Base-by-base conservation (phyloP, 2,329 filamentous ascomycete genomes). In the Fusarium hostae region DNA sequence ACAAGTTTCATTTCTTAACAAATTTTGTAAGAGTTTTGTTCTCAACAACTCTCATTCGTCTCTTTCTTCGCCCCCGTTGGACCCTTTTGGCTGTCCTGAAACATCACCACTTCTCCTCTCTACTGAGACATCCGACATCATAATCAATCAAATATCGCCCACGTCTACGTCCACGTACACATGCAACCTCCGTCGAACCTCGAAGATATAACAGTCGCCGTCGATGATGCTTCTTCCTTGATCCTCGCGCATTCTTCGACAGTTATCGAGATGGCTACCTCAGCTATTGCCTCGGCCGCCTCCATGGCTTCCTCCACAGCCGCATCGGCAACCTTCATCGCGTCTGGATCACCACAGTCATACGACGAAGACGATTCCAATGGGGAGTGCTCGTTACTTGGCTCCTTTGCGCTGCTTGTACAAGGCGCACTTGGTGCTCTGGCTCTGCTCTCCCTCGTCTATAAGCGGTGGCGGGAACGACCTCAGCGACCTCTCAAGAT, bases 401-500 rank as follows among this genome's bases (percentile, higher is more conserved):
- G 96, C 2, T 89, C 95, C 7, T 99, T 98, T 79, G 95, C 96
- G 16, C 87, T 99, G 60, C 78, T 99, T 37, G 92, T 99, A 9
- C 96, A 99, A 84, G 92, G 89, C 45, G 93, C 94, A 2, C 89
- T 99, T 22, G 96, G 96, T 22, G 89, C 87, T 22, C 84, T 98
- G 61, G 96, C 96, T 12, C 84, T 98, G 57, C 85, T 95, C 59
- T 93, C 94, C 2, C 87, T 99, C 52, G 95, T 98, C 11, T 97
- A 90, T 85, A 99, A 99, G 85, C 89, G 96, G 75, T 97, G 92
- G 90, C 89, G 93, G 72, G 96, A 99, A 83, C 88, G 93, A 63
- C 95, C 96, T 3, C 95, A 98, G 80, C 89, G 96, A 60, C 95
- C 95, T 2, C 79, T 98, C 78, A 97, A 97, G 86, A 94, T 99